These are phyloP conservation scores for Stephanodiscus minutulus DNA, from an alignment of 108 stramenopile species.

Conservation along the genomic window DNA sequence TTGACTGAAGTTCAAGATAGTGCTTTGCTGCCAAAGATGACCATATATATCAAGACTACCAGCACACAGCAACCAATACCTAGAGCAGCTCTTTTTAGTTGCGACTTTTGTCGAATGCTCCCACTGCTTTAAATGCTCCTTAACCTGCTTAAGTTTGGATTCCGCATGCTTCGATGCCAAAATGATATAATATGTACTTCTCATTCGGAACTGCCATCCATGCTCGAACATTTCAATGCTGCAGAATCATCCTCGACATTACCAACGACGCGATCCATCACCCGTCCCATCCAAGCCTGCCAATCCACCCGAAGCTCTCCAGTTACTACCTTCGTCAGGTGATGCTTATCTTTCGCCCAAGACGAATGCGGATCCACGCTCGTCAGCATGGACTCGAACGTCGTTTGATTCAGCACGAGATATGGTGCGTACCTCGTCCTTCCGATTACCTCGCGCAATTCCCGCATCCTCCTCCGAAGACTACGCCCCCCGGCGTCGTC, in stretches of 20 bases:
- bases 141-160: too few species aligned
- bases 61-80: too few species aligned
- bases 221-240: too few species aligned
- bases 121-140: too few species aligned
- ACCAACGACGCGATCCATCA: constrained; percentile 23
- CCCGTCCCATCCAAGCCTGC: constrained; percentile 33
- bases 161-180: too few species aligned
- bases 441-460: constrained; percentile 9
- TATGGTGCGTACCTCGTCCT: background rate
- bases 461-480: constrained; percentile 2
- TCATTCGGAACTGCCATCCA: too few species aligned
- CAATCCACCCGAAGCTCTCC: constrained; percentile 18
- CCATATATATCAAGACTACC: too few species aligned
- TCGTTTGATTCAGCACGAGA: constrained; percentile 30
- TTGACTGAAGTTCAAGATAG: too few species aligned
- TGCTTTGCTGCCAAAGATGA: too few species aligned
- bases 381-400: constrained; percentile 29
- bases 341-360: constrained; percentile 24
- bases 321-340: constrained; percentile 17
- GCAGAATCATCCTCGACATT: background rate
- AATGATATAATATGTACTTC: too few species aligned
- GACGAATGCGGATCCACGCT: constrained; percentile 22
- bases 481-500: constrained; percentile 5
- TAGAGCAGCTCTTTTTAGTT: too few species aligned
- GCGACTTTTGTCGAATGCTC: too few species aligned